phyloP scores from a whole-genome alignment of 2,329 filamentous ascomycete genomes.

The Pseudocercospora crystallina region DNA sequence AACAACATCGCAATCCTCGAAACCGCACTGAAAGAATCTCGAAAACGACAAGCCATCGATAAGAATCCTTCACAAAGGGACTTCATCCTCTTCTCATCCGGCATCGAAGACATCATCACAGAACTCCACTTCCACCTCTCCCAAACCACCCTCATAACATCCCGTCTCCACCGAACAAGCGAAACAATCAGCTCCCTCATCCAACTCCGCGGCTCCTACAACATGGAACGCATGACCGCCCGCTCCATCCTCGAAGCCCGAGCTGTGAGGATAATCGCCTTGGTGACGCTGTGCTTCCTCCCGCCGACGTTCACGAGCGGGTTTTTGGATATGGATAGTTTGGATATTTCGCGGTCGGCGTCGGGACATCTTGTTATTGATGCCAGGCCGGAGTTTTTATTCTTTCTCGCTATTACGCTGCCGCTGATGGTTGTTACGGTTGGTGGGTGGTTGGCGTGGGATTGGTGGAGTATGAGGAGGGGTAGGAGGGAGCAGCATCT shows the following conservation, averaged over 20 bases:
- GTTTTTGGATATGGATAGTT: slow-evolving; percentile 7
- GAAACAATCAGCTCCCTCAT: slow-evolving; percentile 8
- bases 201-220: slow-evolving; percentile 2
- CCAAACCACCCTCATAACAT: slow-evolving; percentile 10
- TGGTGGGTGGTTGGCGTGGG: slow-evolving; percentile 9
- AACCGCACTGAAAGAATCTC: neutral
- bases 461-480: slow-evolving; percentile 6
- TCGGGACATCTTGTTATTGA: slow-evolving; percentile 1
- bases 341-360: neutral
- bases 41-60: neutral
- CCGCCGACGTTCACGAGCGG: slow-evolving; percentile 13
- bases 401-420: slow-evolving; percentile 11
- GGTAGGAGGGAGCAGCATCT: neutral
- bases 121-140: slow-evolving; percentile 11
- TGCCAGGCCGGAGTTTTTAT: slow-evolving; percentile 4
- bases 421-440: slow-evolving; percentile 11
- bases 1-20: slow-evolving; percentile 11
- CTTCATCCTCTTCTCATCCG: neutral
- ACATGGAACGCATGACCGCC: slow-evolving; percentile 14
- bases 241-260: slow-evolving; percentile 13
- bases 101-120: neutral
- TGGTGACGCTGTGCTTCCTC: slow-evolving; percentile 10
- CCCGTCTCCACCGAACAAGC: slow-evolving; percentile 2
- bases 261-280: slow-evolving; percentile 13
- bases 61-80: neutral